phyloP scores from a whole-genome alignment of 2,329 filamentous ascomycete genomes.

The Aspergillus oerlinghausenensis region DNA sequence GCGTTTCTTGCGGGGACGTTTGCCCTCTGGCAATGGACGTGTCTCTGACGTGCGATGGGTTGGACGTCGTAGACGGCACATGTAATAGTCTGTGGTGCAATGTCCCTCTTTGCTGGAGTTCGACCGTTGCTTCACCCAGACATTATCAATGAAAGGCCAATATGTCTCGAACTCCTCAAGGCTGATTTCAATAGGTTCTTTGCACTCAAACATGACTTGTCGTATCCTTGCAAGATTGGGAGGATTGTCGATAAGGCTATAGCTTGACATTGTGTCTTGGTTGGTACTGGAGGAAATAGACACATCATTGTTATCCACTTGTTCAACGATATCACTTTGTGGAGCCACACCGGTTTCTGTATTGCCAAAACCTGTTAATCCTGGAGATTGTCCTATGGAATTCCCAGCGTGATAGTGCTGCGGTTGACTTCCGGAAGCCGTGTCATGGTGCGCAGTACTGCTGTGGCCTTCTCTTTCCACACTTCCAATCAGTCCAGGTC shows the following conservation, averaged over 20 bases:
- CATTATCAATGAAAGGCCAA: slow-evolving; percentile 48
- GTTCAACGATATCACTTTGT: not conserved
- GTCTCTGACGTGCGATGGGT: slow-evolving; percentile 38
- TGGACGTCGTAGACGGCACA: slow-evolving; percentile 42
- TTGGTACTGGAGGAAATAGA: not conserved
- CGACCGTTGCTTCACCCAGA: slow-evolving; percentile 46
- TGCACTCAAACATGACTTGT: slow-evolving; percentile 42
- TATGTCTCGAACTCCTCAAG: slow-evolving; percentile 44
- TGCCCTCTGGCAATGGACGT: slow-evolving; percentile 42
- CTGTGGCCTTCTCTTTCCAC: slow-evolving; percentile 7
- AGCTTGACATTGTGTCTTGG: slow-evolving; percentile 7
- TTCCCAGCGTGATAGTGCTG: not conserved
- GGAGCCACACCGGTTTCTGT: not conserved
- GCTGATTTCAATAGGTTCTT: slow-evolving; percentile 44
- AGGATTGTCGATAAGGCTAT: slow-evolving; percentile 39
- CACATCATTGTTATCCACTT: not conserved
- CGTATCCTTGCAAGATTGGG: slow-evolving; percentile 41
- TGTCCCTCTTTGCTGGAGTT: slow-evolving; percentile 40
- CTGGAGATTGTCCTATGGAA: not conserved
- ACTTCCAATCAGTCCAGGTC: slow-evolving; percentile 4
- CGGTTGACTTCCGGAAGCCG: slow-evolving; percentile 3
- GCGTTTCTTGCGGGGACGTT: slow-evolving; percentile 41
- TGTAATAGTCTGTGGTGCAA: slow-evolving; percentile 44
- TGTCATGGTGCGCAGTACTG: not conserved
- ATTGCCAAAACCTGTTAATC: not conserved